Evolutionary conservation across 768 basidiomycete species (phyloP), one percentile per base, ranked within the genome.

Genomic region (Kockovaella imperatae): DNA sequence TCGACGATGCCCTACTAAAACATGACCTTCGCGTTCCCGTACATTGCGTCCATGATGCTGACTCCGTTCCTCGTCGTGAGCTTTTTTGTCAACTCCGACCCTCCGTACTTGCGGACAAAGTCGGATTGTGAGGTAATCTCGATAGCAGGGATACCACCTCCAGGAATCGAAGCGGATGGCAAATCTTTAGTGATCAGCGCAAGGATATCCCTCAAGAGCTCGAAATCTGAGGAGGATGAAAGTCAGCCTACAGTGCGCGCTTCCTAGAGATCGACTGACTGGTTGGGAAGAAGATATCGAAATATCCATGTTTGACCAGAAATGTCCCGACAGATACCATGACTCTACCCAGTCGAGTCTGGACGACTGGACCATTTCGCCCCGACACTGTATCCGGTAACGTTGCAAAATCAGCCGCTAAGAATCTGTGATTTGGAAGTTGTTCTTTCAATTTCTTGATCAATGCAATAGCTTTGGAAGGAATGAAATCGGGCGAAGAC

Each of bases 251-350:
- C n/a, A n/a, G n/a, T n/a, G n/a, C n/a, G n/a, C n/a, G n/a, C n/a
- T n/a, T n/a, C n/a, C n/a, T n/a, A n/a, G n/a, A n/a, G n/a, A n/a
- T n/a, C 8, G 30, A 54, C 70, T 56, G 30, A 70, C 71, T 60
- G 11, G 93, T 97, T 8, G 95, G 95, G 75, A 99, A 99, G 75
- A 99, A 87, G 52, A 97, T 97, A 70, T 99, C 95, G 70, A 99
- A 99, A 74, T 83, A 91, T 6, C 95, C 95, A 63, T 86, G 93
- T 60, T 82, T 83, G 50, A 99, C 95, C 59, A 93, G 80, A 48
- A 95, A 77, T 13, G 87, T 96, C 54, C 82, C 77, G 62, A 87
- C 90, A 3, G 95, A 86, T 1, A 97, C 83, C 62, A 86, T 90
- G 39, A 79, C 78, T 51, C 84, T 84, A 36, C 79, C 81, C 66